Evolutionary conservation across 768 basidiomycete genomes (phyloP).

Genomic region (Lactarius quietus): DNA sequence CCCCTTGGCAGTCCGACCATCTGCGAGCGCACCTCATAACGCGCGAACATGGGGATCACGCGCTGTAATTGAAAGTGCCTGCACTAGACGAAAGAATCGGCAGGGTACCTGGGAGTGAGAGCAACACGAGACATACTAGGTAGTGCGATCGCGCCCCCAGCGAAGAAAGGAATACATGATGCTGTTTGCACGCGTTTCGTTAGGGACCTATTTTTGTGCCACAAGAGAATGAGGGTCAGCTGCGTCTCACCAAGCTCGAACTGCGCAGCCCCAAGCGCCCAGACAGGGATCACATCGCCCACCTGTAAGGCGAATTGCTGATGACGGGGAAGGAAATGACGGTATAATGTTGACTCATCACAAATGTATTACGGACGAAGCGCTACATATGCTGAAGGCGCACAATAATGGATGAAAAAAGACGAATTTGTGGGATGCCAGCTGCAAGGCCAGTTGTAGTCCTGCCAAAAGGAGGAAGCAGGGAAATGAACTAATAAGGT

Average conservation of each 20-base stretch:
- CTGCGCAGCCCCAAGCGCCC: too few species aligned
- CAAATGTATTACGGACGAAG: too few species aligned
- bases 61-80: slow-evolving; percentile 66
- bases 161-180: slow-evolving; percentile 53
- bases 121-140: slow-evolving; percentile 31
- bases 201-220: slow-evolving; percentile 30
- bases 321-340: too few species aligned
- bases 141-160: too few species aligned
- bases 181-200: slow-evolving; percentile 42
- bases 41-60: slow-evolving; percentile 69
- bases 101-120: neutral
- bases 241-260: neutral
- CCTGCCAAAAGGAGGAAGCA: slow-evolving; percentile 39
- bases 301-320: slow-evolving; percentile 80
- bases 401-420: too few species aligned
- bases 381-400: too few species aligned
- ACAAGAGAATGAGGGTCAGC: neutral
- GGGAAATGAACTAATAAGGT: neutral
- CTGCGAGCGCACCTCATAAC: too few species aligned
- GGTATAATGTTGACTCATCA: too few species aligned
- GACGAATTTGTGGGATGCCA: too few species aligned
- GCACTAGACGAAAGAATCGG: slow-evolving; percentile 22
- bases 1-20: slow-evolving; percentile 78
- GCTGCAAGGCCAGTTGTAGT: slow-evolving; percentile 73
- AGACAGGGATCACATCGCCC: slow-evolving; percentile 17